Conservation (phyloP, 73 alveolate genomes). For the Paramecium biaurelia region DNA sequence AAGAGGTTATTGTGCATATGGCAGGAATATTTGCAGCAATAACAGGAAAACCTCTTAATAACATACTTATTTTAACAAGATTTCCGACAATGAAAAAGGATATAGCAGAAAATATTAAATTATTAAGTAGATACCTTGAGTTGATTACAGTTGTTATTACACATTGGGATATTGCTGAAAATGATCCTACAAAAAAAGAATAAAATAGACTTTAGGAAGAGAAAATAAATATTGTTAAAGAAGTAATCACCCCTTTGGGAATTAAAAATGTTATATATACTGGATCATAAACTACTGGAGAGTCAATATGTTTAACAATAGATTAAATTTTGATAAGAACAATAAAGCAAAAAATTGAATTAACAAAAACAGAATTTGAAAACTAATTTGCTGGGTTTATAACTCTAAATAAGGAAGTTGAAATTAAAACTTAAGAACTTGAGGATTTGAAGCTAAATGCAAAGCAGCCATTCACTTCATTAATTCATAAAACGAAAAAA, state of each 20-base stretch:
- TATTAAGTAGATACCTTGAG: neutral
- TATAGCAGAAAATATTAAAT: neutral
- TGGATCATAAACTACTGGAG: neutral
- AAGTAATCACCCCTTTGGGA: neutral
- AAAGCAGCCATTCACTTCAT: neutral
- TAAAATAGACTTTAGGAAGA: neutral
- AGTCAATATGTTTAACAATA: neutral
- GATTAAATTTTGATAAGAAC: neutral
- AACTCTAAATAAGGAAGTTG: neutral
- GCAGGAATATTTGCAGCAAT: constrained; percentile 26
- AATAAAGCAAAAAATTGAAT: neutral
- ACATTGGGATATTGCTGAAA: constrained; percentile 46
- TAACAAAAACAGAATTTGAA: neutral
- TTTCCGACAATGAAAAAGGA: constrained; percentile 21
- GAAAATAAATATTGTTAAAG: neutral
- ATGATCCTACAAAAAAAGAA: neutral
- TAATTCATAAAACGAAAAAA: neutral
- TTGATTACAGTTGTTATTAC: constrained; percentile 12
- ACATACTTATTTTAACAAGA: neutral
- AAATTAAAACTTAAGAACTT: neutral
- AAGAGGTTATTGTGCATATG: neutral
- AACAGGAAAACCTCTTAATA: constrained; percentile 4
- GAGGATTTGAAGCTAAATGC: neutral
- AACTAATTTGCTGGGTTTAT: neutral
- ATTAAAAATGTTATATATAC: neutral